These are phyloP conservation scores for Trichoderma sp. DNA, from an alignment of 2,329 filamentous ascomycete genomes.

Conservation along the genomic window DNA sequence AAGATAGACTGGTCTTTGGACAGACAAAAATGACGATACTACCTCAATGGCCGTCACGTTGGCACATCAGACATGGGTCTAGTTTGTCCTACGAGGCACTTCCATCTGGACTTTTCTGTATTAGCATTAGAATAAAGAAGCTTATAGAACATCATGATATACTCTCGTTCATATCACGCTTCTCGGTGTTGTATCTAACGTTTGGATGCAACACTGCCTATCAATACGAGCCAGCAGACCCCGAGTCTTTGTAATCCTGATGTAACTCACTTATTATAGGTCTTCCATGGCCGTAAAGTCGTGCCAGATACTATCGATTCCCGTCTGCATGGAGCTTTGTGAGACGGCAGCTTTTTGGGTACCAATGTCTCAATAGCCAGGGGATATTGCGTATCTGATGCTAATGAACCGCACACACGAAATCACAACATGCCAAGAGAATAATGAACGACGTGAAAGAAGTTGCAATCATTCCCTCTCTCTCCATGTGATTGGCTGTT, in stretches of 20 bases:
- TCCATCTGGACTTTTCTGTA: not conserved
- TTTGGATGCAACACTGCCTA: not conserved
- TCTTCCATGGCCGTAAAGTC: not conserved
- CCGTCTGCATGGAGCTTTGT: not conserved
- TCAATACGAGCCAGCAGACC: not conserved
- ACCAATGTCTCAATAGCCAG: not conserved
- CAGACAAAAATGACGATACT: not conserved
- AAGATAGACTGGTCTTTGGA: not conserved
- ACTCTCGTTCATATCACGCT: not conserved
- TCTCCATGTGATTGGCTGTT: not conserved
- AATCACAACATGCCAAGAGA: not conserved
- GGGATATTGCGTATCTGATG: not conserved
- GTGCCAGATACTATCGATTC: no score
- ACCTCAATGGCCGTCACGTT: not conserved
- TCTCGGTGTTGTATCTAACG: not conserved
- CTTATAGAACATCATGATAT: not conserved
- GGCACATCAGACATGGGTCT: not conserved
- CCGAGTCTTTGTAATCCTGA: not conserved
- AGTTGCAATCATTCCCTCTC: not conserved
- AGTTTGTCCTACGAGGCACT: not conserved
- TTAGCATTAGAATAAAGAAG: not conserved
- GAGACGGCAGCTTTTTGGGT: not conserved
- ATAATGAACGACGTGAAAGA: not conserved
- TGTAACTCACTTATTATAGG: not conserved
- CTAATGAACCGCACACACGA: not conserved